phyloP scores from a whole-genome alignment of 441 rosid species.

The Erodium chrysanthum region DNA sequence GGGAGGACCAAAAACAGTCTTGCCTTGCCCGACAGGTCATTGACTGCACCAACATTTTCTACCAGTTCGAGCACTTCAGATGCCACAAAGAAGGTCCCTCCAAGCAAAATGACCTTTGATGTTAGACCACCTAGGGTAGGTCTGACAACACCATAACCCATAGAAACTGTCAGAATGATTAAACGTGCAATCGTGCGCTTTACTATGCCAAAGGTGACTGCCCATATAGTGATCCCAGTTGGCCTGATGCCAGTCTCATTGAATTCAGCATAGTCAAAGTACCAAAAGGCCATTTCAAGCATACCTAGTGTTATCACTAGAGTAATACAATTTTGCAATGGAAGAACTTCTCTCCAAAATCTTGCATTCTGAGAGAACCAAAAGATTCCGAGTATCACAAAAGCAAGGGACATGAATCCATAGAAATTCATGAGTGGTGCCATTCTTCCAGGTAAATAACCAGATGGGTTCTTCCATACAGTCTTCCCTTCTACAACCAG shows the following conservation, averaged over 20 bases:
- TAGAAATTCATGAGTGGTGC: constrained; percentile 87
- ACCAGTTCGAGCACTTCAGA: constrained; percentile 85
- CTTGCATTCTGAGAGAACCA: constrained; percentile 93
- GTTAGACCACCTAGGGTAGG: constrained; percentile 91
- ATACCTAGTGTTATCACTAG: constrained; percentile 72
- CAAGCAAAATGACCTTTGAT: constrained; percentile 82
- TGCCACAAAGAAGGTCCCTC: constrained; percentile 74
- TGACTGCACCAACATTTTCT: constrained; percentile 83
- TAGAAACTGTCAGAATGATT: constrained; percentile 75
- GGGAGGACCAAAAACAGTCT: constrained; percentile 74
- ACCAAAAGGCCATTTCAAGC: constrained; percentile 95
- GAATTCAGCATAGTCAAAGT: constrained; percentile 80
- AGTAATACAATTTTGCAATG: constrained; percentile 77
- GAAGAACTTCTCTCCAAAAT: constrained; percentile 80
- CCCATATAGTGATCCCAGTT: constrained; percentile 75
- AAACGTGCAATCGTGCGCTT: constrained; percentile 67
- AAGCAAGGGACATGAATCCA: constrained; percentile 81
- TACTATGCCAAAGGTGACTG: constrained; percentile 69
- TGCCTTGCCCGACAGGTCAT: constrained; percentile 87
- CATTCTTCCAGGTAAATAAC: constrained; percentile 91
- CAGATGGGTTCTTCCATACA: constrained; percentile 82
- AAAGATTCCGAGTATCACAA: constrained; percentile 71
- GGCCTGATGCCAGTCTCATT: constrained; percentile 80
- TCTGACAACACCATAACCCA: constrained; percentile 96
- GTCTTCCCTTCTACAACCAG: constrained; percentile 69